Percentiles rank a stretch among this genome's conserved stretches.
phyloP scores from a whole-genome alignment of 352 stramenopile species.

The Pythium dissotocum region DNA sequence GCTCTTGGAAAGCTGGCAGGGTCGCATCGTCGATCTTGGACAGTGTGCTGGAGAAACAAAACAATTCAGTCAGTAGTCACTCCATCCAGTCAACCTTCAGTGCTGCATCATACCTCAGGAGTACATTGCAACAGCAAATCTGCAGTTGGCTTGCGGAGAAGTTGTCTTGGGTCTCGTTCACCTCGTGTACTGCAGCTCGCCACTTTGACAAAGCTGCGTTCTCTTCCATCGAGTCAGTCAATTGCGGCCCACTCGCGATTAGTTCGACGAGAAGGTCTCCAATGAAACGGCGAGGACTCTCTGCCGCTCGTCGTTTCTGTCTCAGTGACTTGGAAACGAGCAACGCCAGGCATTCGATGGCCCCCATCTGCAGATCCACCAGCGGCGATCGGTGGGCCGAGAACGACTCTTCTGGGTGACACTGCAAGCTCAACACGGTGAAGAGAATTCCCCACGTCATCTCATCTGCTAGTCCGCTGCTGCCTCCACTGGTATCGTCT shows the following conservation, averaged over 20 bases:
- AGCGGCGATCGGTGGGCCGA: conserved; percentile 37
- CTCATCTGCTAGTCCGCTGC: background rate
- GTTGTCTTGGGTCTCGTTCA: background rate
- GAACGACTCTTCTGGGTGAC: conserved; percentile 14
- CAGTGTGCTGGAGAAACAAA: background rate
- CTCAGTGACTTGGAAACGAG: conserved; percentile 30
- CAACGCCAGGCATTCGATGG: conserved; percentile 66
- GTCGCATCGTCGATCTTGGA: conserved; percentile 2
- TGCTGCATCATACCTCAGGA: conserved; percentile 47
- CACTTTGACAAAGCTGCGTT: conserved; percentile 36
- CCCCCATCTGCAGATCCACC: conserved; percentile 63
- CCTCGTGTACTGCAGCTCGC: conserved; percentile 21
- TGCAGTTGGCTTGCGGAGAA: conserved; percentile 37
- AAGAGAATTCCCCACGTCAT: conserved; percentile 42
- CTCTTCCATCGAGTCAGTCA: background rate
- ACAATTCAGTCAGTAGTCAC: too few relatives aligned
- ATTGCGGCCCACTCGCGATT: background rate
- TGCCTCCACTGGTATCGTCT: conserved; percentile 24
- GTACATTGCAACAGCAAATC: conserved; percentile 65
- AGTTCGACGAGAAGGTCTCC: background rate
- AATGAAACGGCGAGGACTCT: background rate
- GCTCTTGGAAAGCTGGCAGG: conserved; percentile 1
- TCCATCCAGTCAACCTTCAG: too few relatives aligned
- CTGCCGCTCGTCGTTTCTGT: background rate
- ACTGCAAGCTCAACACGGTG: conserved; percentile 52